Evolutionary conservation across 2,329 filamentous ascomycete genomes (phyloP).

Genomic region (Scytalidium lignicola): DNA sequence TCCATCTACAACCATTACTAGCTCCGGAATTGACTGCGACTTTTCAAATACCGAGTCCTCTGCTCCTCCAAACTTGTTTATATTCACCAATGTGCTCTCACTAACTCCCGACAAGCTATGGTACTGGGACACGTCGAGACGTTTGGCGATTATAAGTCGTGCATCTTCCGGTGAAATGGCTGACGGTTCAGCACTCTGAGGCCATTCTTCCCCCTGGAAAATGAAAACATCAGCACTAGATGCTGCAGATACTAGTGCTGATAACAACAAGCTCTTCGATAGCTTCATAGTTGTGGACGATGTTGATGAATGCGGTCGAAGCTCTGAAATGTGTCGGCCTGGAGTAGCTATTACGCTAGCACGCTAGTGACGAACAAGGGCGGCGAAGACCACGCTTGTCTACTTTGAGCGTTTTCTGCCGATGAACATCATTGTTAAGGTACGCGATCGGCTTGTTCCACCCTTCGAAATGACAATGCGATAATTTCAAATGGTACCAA

Average conservation of each 20-base stretch:
- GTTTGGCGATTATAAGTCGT: slow-evolving; percentile 54
- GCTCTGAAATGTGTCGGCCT: not conserved
- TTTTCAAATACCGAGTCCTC: slow-evolving; percentile 45
- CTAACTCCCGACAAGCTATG: slow-evolving; percentile 38
- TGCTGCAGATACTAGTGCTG: slow-evolving; percentile 30
- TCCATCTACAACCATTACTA: slow-evolving; percentile 56
- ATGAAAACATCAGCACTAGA: slow-evolving; percentile 48
- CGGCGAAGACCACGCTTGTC: not conserved
- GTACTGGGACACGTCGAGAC: slow-evolving; percentile 40
- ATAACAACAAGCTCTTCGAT: slow-evolving; percentile 31
- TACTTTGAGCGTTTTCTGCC: not conserved
- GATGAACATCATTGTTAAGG: not conserved
- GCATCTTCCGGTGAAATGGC: slow-evolving; percentile 40
- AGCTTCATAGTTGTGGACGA: slow-evolving; percentile 34
- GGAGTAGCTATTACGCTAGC: not conserved
- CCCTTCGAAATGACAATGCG: not conserved
- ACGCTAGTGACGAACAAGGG: not conserved
- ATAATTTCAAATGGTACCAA: not conserved
- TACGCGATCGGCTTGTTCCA: not conserved
- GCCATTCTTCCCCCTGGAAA: slow-evolving; percentile 27
- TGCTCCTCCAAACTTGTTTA: slow-evolving; percentile 56
- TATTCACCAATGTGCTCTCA: slow-evolving; percentile 41
- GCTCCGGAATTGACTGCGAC: slow-evolving; percentile 35
- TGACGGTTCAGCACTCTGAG: slow-evolving; percentile 40
- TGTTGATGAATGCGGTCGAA: not conserved